A percentile compares a stretch with the other conserved stretches of the same genome.
These are phyloP conservation scores for Ceratopteris richardii DNA, from an alignment of 75 land plant species.

Conservation along the genomic window DNA sequence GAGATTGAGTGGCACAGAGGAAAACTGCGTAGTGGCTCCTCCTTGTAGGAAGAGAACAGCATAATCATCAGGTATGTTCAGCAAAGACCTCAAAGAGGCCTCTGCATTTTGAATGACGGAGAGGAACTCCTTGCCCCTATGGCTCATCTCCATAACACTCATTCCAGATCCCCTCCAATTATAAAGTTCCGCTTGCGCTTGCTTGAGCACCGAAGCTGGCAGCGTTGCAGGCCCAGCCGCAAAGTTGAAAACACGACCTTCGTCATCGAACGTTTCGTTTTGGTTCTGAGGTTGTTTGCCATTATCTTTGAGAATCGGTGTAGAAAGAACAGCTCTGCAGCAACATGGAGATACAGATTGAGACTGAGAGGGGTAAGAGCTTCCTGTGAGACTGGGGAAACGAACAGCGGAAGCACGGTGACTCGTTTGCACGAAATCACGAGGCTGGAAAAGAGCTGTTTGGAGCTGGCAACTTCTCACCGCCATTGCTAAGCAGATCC, in stretches of 20 bases:
- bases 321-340: not conserved
- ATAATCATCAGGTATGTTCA: conserved; percentile 61
- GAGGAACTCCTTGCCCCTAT: conserved; percentile 81
- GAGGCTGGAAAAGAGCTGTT: no score
- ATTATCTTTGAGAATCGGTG: no score
- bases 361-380: no score
- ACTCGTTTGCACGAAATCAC: no score
- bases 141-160: conserved; percentile 97
- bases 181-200: conserved; percentile 85
- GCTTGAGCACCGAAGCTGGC: conserved; percentile 61
- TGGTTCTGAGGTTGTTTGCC: no score
- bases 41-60: conserved; percentile 90
- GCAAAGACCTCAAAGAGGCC: conserved; percentile 66
- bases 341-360: not conserved
- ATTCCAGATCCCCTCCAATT: conserved; percentile 83
- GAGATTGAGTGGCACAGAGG: conserved; percentile 74
- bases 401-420: no score
- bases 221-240: conserved; percentile 96
- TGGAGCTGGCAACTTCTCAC: no score
- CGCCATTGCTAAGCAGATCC: no score
- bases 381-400: no score
- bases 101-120: conserved; percentile 93
- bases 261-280: no score
- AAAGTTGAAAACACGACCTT: conserved; percentile 47
- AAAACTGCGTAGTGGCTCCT: conserved; percentile 82